Evolutionary conservation across 441 rosid genomes (phyloP).

Genomic region (Erodium texanum): DNA sequence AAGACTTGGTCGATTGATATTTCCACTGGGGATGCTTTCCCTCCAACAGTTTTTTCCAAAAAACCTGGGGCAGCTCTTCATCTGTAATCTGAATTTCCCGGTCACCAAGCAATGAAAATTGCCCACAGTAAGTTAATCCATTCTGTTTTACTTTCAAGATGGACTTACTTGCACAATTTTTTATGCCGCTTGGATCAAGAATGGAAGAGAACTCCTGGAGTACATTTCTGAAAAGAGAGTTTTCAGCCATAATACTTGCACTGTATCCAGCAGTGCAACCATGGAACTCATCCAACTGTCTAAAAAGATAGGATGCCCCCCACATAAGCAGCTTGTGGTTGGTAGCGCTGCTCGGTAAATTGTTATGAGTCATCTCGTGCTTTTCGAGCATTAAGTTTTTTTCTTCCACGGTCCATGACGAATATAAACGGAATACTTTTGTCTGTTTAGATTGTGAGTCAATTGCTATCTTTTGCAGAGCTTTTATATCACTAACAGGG

Average conservation of each 20-base stretch:
- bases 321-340: slow-evolving; percentile 69
- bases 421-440: slow-evolving; percentile 68
- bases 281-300: slow-evolving; percentile 58
- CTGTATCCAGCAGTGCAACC: slow-evolving; percentile 9
- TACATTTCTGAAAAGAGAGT: slow-evolving; percentile 31
- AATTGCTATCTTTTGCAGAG: slow-evolving; percentile 60
- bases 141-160: slow-evolving; percentile 49
- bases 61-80: slow-evolving; percentile 44
- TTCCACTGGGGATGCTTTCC: slow-evolving; percentile 64
- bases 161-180: slow-evolving; percentile 25
- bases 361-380: slow-evolving; percentile 39
- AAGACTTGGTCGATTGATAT: slow-evolving; percentile 30
- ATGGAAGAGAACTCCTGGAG: slow-evolving; percentile 44
- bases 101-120: slow-evolving; percentile 53
- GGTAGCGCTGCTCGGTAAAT: slow-evolving; percentile 33
- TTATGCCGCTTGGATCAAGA: slow-evolving; percentile 38
- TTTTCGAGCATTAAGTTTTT: slow-evolving; percentile 59
- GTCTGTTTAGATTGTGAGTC: slow-evolving; percentile 51
- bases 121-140: slow-evolving; percentile 44
- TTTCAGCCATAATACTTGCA: slow-evolving; percentile 26
- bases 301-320: slow-evolving; percentile 67
- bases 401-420: slow-evolving; percentile 72
- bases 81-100: slow-evolving; percentile 32
- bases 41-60: slow-evolving; percentile 62
- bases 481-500: slow-evolving; percentile 59